Conservation (phyloP, 805 yeast genomes). For the Huiozyma naganishii region DNA sequence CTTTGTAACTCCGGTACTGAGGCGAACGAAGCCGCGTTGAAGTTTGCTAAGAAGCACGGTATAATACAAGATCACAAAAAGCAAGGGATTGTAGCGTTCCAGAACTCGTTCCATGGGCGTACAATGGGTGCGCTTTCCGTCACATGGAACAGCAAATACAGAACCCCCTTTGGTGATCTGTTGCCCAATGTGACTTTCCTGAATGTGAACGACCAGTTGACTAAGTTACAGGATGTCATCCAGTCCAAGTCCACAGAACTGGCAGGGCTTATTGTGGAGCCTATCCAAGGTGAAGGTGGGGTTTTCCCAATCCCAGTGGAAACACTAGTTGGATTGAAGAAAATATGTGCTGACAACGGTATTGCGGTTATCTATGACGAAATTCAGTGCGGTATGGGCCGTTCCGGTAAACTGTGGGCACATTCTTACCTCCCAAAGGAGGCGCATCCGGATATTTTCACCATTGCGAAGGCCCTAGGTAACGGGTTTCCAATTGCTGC, state of each 20-base stretch:
- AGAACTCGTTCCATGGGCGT: constrained; percentile 89
- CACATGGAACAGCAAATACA: constrained; percentile 88
- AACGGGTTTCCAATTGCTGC: constrained; percentile 97
- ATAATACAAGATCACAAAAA: constrained; percentile 43
- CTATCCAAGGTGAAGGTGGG: constrained; percentile 98
- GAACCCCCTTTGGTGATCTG: constrained; percentile 81
- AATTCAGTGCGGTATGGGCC: constrained; percentile 94
- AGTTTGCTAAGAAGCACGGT: constrained; percentile 76
- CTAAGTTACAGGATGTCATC: constrained; percentile 15
- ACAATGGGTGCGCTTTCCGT: constrained; percentile 88
- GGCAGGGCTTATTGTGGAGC: constrained; percentile 91
- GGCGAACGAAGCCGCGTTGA: constrained; percentile 71
- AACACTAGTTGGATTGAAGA: constrained; percentile 60
- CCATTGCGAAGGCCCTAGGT: constrained; percentile 93
- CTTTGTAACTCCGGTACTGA: constrained; percentile 68
- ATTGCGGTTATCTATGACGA: constrained; percentile 90
- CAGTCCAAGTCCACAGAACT: constrained; percentile 29
- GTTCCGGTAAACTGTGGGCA: constrained; percentile 97
- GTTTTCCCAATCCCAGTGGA: constrained; percentile 85
- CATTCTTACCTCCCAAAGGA: constrained; percentile 62
- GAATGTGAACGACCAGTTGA: constrained; percentile 28
- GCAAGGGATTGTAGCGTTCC: constrained; percentile 74
- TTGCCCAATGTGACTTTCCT: constrained; percentile 67
- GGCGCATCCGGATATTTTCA: constrained; percentile 89
- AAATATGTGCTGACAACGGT: constrained; percentile 76